Conservation (phyloP, 1,139 yeast genomes). For the Taiozyma onychis region DNA sequence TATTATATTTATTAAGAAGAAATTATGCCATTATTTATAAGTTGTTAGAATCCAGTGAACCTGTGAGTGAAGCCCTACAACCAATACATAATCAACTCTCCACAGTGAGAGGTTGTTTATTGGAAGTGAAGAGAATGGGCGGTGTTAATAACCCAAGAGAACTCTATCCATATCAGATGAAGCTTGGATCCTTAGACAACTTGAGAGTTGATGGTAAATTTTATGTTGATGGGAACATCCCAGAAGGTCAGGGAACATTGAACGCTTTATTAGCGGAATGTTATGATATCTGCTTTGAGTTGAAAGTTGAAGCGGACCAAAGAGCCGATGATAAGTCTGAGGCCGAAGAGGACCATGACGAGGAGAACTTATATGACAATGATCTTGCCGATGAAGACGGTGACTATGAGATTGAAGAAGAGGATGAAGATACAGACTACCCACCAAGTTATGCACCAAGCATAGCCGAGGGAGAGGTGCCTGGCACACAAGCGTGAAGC, state of each 20-base stretch:
- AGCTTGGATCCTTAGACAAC: constrained; percentile 83
- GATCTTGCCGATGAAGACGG: constrained; percentile 20
- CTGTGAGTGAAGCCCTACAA: constrained; percentile 87
- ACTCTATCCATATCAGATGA: constrained; percentile 91
- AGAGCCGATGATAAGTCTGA: constrained; percentile 27
- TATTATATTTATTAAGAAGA: constrained; percentile 76
- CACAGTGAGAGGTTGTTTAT: constrained; percentile 82
- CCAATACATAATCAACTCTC: constrained; percentile 90
- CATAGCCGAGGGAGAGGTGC: constrained; percentile 9
- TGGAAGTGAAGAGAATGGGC: constrained; percentile 88
- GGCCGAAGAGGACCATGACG: constrained; percentile 16
- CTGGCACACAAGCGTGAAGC: neutral
- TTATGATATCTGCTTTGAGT: constrained; percentile 86
- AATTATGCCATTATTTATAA: constrained; percentile 88
- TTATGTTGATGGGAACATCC: constrained; percentile 78
- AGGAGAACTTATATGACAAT: constrained; percentile 14
- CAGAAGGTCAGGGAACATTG: constrained; percentile 95
- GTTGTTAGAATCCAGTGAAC: constrained; percentile 86
- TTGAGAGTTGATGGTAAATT: constrained; percentile 87
- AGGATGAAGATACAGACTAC: constrained; percentile 13
- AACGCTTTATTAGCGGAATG: constrained; percentile 90
- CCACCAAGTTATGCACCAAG: constrained; percentile 21
- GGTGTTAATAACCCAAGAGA: constrained; percentile 85
- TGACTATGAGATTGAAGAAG: constrained; percentile 12
- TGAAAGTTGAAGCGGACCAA: constrained; percentile 83